These are phyloP conservation scores for Luzula sylvatica DNA, from an alignment of 176 grass and related monocot species.

Conservation along the genomic window DNA sequence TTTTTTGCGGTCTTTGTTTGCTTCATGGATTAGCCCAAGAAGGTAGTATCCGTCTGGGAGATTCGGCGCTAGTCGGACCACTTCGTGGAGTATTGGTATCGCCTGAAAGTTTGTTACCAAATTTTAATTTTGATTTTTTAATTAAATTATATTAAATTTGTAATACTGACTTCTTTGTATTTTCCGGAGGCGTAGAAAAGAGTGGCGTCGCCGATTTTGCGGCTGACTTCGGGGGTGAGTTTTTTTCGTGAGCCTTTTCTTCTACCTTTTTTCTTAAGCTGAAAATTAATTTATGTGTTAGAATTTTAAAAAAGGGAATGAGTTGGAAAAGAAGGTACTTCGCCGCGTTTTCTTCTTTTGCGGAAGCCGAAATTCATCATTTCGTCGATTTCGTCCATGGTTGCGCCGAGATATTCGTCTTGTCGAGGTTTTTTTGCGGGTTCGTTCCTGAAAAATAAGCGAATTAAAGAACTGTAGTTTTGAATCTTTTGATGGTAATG, in stretches of 20 bases:
- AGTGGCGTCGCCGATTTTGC: constrained; percentile 70
- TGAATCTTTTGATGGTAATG: not conserved
- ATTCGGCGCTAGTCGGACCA: constrained; percentile 70
- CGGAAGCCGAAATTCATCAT: constrained; percentile 77
- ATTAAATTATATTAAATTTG: too few species aligned
- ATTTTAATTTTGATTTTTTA: too few species aligned
- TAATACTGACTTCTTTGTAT: constrained; percentile 52
- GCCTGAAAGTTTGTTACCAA: too few species aligned
- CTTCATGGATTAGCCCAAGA: constrained; percentile 67
- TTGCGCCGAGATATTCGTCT: constrained; percentile 49
- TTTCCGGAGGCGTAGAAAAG: constrained; percentile 52
- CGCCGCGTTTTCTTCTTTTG: constrained; percentile 40
- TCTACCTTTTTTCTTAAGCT: constrained; percentile 59
- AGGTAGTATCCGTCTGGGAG: constrained; percentile 66
- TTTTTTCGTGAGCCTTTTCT: constrained; percentile 60
- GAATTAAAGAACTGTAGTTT: constrained; percentile 1
- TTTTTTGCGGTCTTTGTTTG: constrained; percentile 57
- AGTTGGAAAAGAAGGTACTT: constrained; percentile 32
- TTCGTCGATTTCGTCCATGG: constrained; percentile 62
- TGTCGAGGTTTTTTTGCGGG: constrained; percentile 44
- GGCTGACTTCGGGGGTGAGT: constrained; percentile 44
- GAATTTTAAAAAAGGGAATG: too few species aligned
- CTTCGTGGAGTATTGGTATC: constrained; percentile 69
- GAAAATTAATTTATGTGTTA: too few species aligned
- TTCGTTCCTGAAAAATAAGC: constrained; percentile 21